Percentiles rank a stretch among this genome's conserved stretches.
Conservation (phyloP, 306 rosid species). For the Dalbergia cochinchinensis region DNA sequence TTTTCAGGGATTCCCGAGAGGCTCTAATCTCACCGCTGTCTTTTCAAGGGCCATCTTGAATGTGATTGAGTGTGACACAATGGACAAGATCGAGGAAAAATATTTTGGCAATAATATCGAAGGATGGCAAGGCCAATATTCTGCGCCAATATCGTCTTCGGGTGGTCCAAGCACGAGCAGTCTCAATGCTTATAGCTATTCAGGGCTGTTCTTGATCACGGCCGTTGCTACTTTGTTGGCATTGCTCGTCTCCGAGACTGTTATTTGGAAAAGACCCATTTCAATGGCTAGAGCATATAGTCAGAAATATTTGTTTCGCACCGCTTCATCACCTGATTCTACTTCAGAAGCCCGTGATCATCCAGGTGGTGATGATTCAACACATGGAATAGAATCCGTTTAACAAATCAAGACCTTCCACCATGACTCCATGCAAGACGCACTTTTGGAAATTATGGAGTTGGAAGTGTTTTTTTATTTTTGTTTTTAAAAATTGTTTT, state of each 20-base stretch:
- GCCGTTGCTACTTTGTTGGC: constrained; percentile 35
- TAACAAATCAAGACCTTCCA: not conserved
- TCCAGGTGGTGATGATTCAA: not conserved
- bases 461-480: too few relatives aligned
- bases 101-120: constrained; percentile 38
- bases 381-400: not conserved
- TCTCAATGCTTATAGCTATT: constrained; percentile 41
- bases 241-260: constrained; percentile 44
- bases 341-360: not conserved
- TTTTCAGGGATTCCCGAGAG: constrained; percentile 43
- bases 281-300: constrained; percentile 35
- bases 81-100: constrained; percentile 35
- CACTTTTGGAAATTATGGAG: not conserved
- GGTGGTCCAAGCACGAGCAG: not conserved
- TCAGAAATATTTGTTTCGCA: constrained; percentile 28
- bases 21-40: constrained; percentile 39
- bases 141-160: not conserved
- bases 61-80: constrained; percentile 34
- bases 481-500: too few relatives aligned
- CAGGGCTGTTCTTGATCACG: constrained; percentile 43
- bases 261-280: constrained; percentile 49
- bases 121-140: not conserved
- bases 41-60: constrained; percentile 52
- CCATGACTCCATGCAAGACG: not conserved
- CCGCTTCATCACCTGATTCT: not conserved